A percentile compares a stretch with the other conserved stretches of the same genome.
These are phyloP conservation scores for Nemania sp. DNA, from an alignment of 2,329 filamentous ascomycete species.

Conservation along the genomic window DNA sequence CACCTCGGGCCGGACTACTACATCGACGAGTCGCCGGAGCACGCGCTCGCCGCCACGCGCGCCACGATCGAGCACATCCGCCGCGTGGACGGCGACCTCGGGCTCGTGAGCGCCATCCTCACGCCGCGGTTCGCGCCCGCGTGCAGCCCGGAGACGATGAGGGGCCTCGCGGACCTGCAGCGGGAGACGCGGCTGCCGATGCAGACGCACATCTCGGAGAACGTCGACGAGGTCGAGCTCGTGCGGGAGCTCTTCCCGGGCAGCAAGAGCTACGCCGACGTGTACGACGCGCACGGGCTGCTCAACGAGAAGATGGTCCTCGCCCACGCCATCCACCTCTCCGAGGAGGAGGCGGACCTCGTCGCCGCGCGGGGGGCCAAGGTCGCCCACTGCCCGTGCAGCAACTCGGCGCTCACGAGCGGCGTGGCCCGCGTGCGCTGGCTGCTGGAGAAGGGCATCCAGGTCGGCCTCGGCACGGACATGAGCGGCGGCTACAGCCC, in stretches of 20 bases:
- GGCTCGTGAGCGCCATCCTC: constrained; percentile 76
- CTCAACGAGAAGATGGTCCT: constrained; percentile 76
- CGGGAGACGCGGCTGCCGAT: constrained; percentile 66
- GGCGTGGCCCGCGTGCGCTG: constrained; percentile 77
- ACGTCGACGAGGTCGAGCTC: constrained; percentile 71
- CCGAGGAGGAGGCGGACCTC: constrained; percentile 65
- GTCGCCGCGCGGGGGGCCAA: constrained; percentile 66
- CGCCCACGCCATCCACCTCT: constrained; percentile 82
- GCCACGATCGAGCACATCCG: constrained; percentile 68
- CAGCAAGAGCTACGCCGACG: constrained; percentile 67
- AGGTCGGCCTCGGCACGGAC: constrained; percentile 87
- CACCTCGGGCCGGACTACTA: constrained; percentile 76
- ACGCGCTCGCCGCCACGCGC: constrained; percentile 59
- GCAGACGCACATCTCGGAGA: constrained; percentile 92
- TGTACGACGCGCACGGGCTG: constrained; percentile 77
- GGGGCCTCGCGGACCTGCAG: constrained; percentile 67
- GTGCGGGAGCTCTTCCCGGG: constrained; percentile 73
- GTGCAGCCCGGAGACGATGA: constrained; percentile 65
- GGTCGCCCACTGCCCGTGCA: constrained; percentile 84
- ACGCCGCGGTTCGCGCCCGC: constrained; percentile 73
- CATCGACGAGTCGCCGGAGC: constrained; percentile 68
- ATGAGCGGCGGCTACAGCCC: constrained; percentile 86
- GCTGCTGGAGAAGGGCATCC: constrained; percentile 74
- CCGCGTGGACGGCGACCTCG: constrained; percentile 65
- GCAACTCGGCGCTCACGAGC: constrained; percentile 80